A percentile compares a stretch with the other conserved stretches of the same genome.
phyloP scores from a whole-genome alignment of 805 yeast genomes.

The Wickerhamiella sergipiensis region DNA sequence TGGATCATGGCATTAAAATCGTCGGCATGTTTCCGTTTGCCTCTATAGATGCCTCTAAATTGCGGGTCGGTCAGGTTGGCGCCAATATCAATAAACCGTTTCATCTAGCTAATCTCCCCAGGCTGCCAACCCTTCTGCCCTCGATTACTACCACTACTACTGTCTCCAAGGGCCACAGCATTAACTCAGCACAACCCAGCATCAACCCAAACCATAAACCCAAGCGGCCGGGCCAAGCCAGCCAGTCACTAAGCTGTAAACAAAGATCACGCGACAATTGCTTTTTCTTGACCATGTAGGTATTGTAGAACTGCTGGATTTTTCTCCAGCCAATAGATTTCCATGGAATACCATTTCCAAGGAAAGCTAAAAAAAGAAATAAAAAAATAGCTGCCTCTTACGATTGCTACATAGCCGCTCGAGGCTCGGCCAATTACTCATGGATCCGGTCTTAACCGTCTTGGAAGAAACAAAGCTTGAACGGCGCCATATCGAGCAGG shows the following conservation, averaged over 20 bases:
- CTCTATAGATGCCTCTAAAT: slow-evolving; percentile 73
- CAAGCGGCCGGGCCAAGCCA: background rate
- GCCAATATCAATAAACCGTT: slow-evolving; percentile 31
- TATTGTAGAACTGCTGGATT: too few species aligned
- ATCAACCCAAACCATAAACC: too few species aligned
- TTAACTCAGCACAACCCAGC: too few species aligned
- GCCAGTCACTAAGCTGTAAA: background rate
- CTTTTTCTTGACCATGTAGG: background rate
- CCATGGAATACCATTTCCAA: too few species aligned
- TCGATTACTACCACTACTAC: too few species aligned
- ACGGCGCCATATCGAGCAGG: slow-evolving; percentile 8
- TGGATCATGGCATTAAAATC: slow-evolving; percentile 54
- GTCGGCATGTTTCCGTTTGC: slow-evolving; percentile 47
- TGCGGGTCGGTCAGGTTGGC: slow-evolving; percentile 81
- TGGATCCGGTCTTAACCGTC: slow-evolving; percentile 10
- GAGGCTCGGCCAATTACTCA: background rate
- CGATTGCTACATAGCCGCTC: background rate
- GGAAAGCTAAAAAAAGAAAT: too few species aligned
- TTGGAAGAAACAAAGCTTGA: slow-evolving; percentile 5
- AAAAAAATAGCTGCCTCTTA: background rate
- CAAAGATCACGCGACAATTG: background rate
- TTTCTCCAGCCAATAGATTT: too few species aligned
- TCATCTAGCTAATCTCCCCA: background rate
- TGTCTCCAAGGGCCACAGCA: too few species aligned
- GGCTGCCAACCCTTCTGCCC: too few species aligned